Base-by-base conservation (phyloP, 129 eudicot species). In the Daucus carota region DNA sequence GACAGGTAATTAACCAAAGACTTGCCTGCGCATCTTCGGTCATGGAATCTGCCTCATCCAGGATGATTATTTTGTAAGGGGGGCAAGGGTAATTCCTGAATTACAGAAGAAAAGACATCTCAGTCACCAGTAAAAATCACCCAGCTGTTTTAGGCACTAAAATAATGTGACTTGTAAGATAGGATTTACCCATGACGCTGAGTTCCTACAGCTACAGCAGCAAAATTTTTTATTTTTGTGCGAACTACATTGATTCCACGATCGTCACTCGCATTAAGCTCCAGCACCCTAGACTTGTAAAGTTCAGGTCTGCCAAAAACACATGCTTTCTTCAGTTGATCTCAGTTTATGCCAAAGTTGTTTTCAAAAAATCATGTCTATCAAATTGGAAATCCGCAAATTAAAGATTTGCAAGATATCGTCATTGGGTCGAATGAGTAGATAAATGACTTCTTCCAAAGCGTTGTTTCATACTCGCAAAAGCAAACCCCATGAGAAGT, bases 241-340 rank as follows among this genome's bases (percentile, higher is more conserved):
- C 99, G 96, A 81, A 95, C 99, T 6, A 95, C 96, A 86, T 95
- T 95, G 84, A 95, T 95, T 72, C 99, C 99, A 83, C 97, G 97
- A 29, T 92, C 99, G 81, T 95, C 99, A 86, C 97, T 95, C 72
- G 99, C 99, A 83, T 95, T 95, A 73, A 95, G 93, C 92, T 95
- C 99, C 42, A 95, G 87, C 40, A 95, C 99, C 87, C 99, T 91
- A 14, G 94, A 85, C 86, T 89, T 89, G 92, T 95, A 95, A 40
- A 95, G 90, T 54, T 95, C 97, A 80, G 97, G 97, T 69, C 99
- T 95, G 96, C 60, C 32, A 78, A 83, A 75, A 2, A 16, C 13
- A 42, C 70, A 78, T 42, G n/a, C n/a, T 24, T 43, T 24, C 26
- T 40, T 72, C 57, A 72, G 75, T 26, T 45, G 32, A 43, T n/a